Percentiles rank a stretch among this genome's conserved stretches.
Evolutionary conservation across 345 rosid species (phyloP).

Genomic region (Rhodamnia rubescens): DNA sequence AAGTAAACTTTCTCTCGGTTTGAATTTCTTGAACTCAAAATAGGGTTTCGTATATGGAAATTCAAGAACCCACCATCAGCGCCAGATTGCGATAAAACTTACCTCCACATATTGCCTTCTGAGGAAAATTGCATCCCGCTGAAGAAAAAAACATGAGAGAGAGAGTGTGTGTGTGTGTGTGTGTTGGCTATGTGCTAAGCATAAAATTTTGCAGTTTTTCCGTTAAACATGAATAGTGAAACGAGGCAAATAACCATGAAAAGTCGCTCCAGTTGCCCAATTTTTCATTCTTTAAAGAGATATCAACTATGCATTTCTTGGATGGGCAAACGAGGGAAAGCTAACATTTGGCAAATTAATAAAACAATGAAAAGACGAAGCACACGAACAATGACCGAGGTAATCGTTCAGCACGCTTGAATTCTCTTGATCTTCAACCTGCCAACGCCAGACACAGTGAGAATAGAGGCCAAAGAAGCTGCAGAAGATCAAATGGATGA

Average conservation of each 20-base stretch:
- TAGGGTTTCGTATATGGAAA: background rate
- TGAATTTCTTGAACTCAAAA: background rate
- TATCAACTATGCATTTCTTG: background rate
- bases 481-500: background rate
- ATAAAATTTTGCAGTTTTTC: background rate
- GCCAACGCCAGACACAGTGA: background rate
- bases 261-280: constrained; percentile 2
- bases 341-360: background rate
- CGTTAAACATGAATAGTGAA: constrained; percentile 17
- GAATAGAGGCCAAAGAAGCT: background rate
- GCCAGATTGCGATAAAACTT: background rate
- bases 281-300: background rate
- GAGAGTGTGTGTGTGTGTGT: background rate
- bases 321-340: background rate
- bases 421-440: background rate
- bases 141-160: background rate
- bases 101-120: background rate
- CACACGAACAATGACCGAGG: background rate
- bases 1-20: background rate
- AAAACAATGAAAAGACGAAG: background rate
- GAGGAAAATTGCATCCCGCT: background rate
- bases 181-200: background rate
- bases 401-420: background rate
- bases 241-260: constrained; percentile 13
- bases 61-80: background rate